phyloP scores from a whole-genome alignment of 1,284 basidiomycete species.

The Dichomitus squalens region DNA sequence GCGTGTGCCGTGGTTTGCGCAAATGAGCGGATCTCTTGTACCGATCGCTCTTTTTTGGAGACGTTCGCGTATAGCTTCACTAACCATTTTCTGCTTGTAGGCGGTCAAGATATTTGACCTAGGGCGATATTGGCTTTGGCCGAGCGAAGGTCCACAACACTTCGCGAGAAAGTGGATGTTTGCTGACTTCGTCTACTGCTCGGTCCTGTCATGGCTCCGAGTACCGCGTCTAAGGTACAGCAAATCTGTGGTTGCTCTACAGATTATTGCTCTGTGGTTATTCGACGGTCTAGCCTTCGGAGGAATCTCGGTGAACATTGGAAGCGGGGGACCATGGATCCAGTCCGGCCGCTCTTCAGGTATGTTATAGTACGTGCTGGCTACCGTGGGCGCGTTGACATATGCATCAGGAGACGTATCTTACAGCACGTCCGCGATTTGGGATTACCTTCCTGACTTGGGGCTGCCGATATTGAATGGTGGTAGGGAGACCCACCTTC shows the following conservation, averaged over 20 bases:
- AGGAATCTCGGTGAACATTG: constrained; percentile 42
- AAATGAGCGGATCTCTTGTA: background rate
- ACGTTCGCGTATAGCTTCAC: background rate
- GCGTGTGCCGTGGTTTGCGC: background rate
- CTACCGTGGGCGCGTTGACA: background rate
- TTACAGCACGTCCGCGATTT: constrained; percentile 27
- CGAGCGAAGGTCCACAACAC: constrained; percentile 32
- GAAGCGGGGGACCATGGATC: constrained; percentile 2
- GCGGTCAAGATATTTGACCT: constrained; percentile 71
- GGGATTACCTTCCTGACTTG: constrained; percentile 47
- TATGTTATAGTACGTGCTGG: background rate
- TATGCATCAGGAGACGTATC: background rate
- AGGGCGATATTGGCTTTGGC: constrained; percentile 50
- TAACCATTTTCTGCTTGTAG: constrained; percentile 34
- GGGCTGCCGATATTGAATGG: constrained; percentile 49
- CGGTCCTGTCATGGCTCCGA: constrained; percentile 63
- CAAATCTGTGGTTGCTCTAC: constrained; percentile 59
- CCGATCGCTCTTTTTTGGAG: background rate
- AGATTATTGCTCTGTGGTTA: constrained; percentile 59
- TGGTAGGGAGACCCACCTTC: constrained; percentile 61
- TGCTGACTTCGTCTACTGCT: constrained; percentile 65
- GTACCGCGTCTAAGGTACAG: constrained; percentile 79
- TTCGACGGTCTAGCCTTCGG: constrained; percentile 76
- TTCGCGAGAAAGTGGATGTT: constrained; percentile 70
- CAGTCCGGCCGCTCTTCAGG: constrained; percentile 12